Percentiles rank a stretch among this genome's conserved stretches.
These are phyloP conservation scores for Podaxis sp. DNA, from an alignment of 768 basidiomycete species.

Conservation along the genomic window DNA sequence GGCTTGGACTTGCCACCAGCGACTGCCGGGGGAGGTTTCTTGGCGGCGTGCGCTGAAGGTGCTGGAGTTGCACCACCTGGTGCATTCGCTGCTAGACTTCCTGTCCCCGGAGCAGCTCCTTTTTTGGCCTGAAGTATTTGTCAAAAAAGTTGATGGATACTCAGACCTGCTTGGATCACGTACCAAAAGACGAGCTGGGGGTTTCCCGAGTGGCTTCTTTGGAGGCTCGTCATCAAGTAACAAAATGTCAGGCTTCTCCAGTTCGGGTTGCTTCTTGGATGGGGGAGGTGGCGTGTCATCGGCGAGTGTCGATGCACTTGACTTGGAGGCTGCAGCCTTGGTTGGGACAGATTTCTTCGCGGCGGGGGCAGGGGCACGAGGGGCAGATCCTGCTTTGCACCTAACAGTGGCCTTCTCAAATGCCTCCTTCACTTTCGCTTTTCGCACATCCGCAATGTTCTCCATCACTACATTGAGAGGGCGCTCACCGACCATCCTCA, in stretches of 20 bases:
- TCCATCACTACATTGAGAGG: constrained; percentile 86
- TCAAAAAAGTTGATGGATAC: background rate
- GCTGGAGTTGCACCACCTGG: constrained; percentile 36
- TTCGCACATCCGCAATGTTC: constrained; percentile 78
- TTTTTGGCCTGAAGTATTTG: constrained; percentile 46
- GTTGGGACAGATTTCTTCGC: constrained; percentile 26
- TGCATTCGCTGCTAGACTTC: constrained; percentile 28
- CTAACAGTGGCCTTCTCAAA: constrained; percentile 91
- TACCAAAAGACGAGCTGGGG: constrained; percentile 34
- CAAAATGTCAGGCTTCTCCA: constrained; percentile 10
- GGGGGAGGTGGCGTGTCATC: constrained; percentile 22
- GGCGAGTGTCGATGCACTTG: constrained; percentile 23
- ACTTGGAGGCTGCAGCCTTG: constrained; percentile 18
- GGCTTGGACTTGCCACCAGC: constrained; percentile 36
- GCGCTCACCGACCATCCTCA: constrained; percentile 96
- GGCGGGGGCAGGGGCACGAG: constrained; percentile 43
- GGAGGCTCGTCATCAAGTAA: constrained; percentile 20
- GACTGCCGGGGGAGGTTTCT: constrained; percentile 35
- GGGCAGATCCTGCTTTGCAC: constrained; percentile 63
- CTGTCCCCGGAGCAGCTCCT: constrained; percentile 23
- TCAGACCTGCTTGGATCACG: constrained; percentile 5
- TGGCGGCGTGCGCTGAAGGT: constrained; percentile 23
- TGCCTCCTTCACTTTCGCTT: constrained; percentile 91
- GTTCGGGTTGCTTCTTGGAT: constrained; percentile 40
- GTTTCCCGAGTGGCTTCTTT: constrained; percentile 48